phyloP scores from a whole-genome alignment of 2,329 filamentous ascomycete genomes.

The Tolypocladium nubicola region DNA sequence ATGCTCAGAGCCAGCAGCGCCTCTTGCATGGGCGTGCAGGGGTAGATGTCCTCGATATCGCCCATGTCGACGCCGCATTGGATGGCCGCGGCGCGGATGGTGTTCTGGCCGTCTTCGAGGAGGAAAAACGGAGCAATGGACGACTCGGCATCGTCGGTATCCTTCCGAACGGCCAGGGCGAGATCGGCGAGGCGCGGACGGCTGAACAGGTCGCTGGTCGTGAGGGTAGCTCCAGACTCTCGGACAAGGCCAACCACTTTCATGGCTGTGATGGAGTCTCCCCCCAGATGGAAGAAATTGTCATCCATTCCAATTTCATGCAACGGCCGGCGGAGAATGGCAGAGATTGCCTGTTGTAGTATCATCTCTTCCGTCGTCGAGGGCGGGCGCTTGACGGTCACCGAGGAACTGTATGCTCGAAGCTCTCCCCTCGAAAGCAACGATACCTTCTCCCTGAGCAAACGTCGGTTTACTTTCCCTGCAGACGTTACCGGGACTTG shows the following conservation, averaged over 20 bases:
- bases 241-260: neutral
- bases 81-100: neutral
- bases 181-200: neutral
- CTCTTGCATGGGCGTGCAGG: constrained; percentile 19
- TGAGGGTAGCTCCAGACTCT: neutral
- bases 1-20: constrained; percentile 23
- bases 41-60: constrained; percentile 24
- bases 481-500: neutral
- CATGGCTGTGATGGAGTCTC: constrained; percentile 16
- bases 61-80: neutral
- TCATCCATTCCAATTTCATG: constrained; percentile 1
- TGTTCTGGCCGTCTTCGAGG: neutral
- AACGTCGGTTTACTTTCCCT: constrained; percentile 1
- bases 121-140: neutral
- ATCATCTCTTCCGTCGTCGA: neutral
- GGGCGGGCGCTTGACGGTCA: neutral
- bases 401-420: neutral
- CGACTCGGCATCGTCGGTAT: neutral
- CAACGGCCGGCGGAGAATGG: neutral
- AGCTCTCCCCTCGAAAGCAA: neutral
- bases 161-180: neutral
- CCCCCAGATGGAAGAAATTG: constrained; percentile 6
- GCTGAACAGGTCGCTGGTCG: constrained; percentile 1
- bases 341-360: neutral
- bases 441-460: neutral